Evolutionary conservation across 2,329 filamentous ascomycete species (phyloP), one percentile per base, ranked within the genome.

Genomic region (Didymella segeticola): DNA sequence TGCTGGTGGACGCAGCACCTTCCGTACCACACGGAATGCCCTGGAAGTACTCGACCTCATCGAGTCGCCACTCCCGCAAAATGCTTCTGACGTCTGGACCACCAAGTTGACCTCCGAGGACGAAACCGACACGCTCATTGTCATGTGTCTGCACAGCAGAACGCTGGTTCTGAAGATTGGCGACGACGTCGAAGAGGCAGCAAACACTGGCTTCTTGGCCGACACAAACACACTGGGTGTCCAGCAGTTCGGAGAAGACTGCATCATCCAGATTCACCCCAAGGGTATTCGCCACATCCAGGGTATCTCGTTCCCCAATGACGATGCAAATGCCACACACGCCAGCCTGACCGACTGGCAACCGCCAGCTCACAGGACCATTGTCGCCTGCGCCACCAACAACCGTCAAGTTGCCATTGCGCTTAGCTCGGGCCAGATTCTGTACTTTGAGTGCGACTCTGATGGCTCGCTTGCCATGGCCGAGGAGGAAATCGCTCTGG

Each of bases 401-500:
- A 88, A 93, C 66, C 86, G 90, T 34, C 95, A 99, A 76, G 91
- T 99, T 22, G 92, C 92, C 3, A 88, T 98, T 43, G 95, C 95
- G 1, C 81, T 99, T 22, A 98, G 93, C 71, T 97, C 93, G 8
- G 93, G 93, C 30, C 95, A 99, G 74, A 93, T 99, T 59, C 90
- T 96, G 34, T 99, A 98, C 71, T 99, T 99, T 64, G 96, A 99
- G 73, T 93, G 97, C 86, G 95, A 97, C 68, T 84, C 86, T 0
- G 93, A 98, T 74, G 93, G 93, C 25, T 90, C 90, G 3, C 81
- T 98, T 26, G 91, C 91, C 27, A 93, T 98, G 77, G 96, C 97
- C 62, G 78, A 98, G 61, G 93, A 98, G 69, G 92, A 93, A 73
- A 91, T 92, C 66, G 89, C 96, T 67, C 95, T 99, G 89, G 92